A percentile compares a stretch with the other conserved stretches of the same genome.
Conservation (phyloP, 2,329 filamentous ascomycete genomes). For the Colletotrichum sp. region DNA sequence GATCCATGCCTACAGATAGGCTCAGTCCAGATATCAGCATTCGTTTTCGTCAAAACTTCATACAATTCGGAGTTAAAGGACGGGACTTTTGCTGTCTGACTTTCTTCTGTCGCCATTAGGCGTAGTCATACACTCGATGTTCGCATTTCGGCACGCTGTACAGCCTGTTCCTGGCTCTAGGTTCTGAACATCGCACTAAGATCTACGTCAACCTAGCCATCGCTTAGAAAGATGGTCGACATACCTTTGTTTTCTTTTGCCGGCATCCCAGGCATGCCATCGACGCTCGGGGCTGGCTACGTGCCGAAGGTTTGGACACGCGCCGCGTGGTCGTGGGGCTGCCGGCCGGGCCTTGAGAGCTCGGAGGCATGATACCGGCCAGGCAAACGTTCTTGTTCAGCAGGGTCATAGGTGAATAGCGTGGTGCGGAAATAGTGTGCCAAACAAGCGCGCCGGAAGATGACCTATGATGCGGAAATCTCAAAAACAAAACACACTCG, state of each 20-base stretch:
- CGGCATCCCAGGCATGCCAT: neutral
- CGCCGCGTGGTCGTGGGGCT: neutral
- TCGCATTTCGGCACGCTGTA: neutral
- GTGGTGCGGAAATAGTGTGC: neutral
- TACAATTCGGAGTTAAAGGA: neutral
- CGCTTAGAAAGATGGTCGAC: fast-evolving
- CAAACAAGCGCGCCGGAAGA: neutral
- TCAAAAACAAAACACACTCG: neutral
- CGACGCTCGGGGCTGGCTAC: neutral
- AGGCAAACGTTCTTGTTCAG: neutral
- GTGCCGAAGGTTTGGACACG: neutral
- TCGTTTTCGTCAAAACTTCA: neutral
- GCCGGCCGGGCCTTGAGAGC: neutral
- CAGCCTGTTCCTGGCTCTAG: neutral
- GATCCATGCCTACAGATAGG: neutral
- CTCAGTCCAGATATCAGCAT: neutral
- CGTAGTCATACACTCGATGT: neutral
- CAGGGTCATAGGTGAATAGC: neutral
- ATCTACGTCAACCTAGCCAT: neutral
- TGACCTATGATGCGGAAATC: neutral
- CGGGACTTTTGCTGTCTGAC: neutral
- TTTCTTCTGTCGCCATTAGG: neutral
- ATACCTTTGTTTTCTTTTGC: neutral
- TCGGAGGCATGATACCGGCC: neutral
- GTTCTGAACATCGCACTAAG: neutral